Evolutionary conservation across 495 filamentous ascomycete species (phyloP).

Genomic region (Jackrogersella minutella): DNA sequence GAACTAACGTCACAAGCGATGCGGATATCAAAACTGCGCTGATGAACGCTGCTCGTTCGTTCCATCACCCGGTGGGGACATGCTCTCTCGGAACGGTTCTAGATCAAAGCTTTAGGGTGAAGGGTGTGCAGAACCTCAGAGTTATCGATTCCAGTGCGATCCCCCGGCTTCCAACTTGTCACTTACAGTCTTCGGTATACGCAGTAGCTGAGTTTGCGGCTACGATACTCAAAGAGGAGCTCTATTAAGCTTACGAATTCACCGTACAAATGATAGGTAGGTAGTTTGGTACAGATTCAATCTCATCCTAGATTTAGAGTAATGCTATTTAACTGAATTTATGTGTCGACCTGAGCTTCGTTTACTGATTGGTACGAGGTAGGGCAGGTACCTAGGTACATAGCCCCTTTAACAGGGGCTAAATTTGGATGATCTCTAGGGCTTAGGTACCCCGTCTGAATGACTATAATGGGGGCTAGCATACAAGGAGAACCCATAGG

Average conservation of each 20-base stretch:
- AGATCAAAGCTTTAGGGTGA: conserved; percentile 46
- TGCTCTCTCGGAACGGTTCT: conserved; percentile 38
- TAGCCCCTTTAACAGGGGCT: too few relatives aligned
- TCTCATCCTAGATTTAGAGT: too few relatives aligned
- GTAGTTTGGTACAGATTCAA: too few relatives aligned
- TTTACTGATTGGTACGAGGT: too few relatives aligned
- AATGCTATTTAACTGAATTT: too few relatives aligned
- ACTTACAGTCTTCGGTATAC: conserved; percentile 58
- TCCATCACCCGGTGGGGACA: conserved; percentile 20
- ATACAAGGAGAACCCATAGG: too few relatives aligned
- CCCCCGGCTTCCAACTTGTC: conserved; percentile 54
- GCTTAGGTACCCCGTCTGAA: too few relatives aligned
- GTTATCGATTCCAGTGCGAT: conserved; percentile 55
- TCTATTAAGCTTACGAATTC: not conserved
- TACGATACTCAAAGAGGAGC: conserved; percentile 14
- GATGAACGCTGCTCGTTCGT: conserved; percentile 3
- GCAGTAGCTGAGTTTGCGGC: conserved; percentile 55
- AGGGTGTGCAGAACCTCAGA: conserved; percentile 44
- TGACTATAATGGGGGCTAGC: too few relatives aligned
- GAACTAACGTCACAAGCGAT: conserved; percentile 17
- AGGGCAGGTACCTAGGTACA: too few relatives aligned
- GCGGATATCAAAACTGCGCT: conserved; percentile 16
- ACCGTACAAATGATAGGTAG: too few relatives aligned
- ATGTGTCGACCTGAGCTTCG: too few relatives aligned
- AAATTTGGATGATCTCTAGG: too few relatives aligned